Evolutionary conservation across 257 asterid species (phyloP), one percentile per base, ranked within the genome.

Genomic region (Leptodermis oblonga): DNA sequence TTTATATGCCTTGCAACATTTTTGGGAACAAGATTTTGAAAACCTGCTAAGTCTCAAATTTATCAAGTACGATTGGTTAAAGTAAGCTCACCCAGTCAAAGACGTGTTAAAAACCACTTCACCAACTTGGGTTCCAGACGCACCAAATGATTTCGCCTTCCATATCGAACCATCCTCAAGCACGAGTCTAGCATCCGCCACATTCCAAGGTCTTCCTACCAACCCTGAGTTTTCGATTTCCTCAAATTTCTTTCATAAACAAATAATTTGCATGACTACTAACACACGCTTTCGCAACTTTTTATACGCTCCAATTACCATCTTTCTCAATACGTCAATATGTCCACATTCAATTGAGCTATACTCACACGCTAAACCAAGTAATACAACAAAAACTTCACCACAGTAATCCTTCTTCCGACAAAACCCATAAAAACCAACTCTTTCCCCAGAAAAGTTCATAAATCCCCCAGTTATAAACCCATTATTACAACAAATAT

Each of bases 31-130:
- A 18, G 10, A 45, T 28, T 41, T 41, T 31, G 0, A 17, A 34
- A 31, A 37, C 23, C 20, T 20, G 63, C 39, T 10, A 46, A 54
- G 48, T 39, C 45, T 34, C 22, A 54, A 65, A 14, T 5, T 20
- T 43, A 60, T 33, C 59, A 45, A 7, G 7, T 30, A 33, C 10
- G 2, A 36, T 5, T 14, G 37, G 25, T 14, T 5, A 58, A 43
- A 45, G 34, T 7, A 67, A 67, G 34, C 74, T 82, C 72, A 92
- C 99, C 99, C 99, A 2, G 97, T 88, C 73, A 93, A 80, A 13
- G 97, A 90, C 23, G 99, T 93, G 69, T 93, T 93, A 31, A 93
- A 93, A 74, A 93, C 99, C 53, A 93, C 99, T 86, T 93, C 99
- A 51, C 96, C 99, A 79, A 93, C 88, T 87, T 90, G 99, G 67